phyloP scores from a whole-genome alignment of 768 basidiomycete species.

The Mycena albidolilacea region DNA sequence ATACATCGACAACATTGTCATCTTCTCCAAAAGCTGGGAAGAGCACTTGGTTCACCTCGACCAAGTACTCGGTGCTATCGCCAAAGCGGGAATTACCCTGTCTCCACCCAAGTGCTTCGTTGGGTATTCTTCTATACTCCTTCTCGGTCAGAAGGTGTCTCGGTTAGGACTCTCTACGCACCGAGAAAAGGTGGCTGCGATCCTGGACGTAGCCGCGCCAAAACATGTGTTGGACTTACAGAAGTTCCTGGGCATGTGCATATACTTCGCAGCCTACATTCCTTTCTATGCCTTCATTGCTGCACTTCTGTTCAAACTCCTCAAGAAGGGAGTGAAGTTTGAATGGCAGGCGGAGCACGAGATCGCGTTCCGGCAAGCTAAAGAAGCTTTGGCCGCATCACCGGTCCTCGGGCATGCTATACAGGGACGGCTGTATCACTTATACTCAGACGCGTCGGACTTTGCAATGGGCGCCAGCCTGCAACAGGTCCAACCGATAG shows the following conservation, averaged over 20 bases:
- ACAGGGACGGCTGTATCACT: no score
- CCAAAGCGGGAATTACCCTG: conserved; percentile 39
- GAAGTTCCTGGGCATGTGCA: conserved; percentile 46
- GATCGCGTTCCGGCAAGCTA: conserved; percentile 38
- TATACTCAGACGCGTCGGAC: neutral
- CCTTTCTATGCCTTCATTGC: conserved; percentile 46
- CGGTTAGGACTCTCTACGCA: neutral
- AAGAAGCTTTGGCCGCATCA: conserved; percentile 31
- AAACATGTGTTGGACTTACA: conserved; percentile 36
- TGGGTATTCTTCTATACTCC: no score
- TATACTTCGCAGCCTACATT: conserved; percentile 48
- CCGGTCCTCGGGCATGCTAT: conserved; percentile 42
- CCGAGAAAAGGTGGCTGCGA: conserved; percentile 43
- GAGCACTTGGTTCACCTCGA: conserved; percentile 42
- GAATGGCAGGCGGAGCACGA: conserved; percentile 45
- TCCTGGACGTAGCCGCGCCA: conserved; percentile 32
- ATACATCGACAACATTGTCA: conserved; percentile 40
- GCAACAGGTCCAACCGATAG: conserved; percentile 41
- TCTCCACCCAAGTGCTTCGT: no score
- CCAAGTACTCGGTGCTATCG: conserved; percentile 39
- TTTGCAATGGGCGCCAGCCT: conserved; percentile 21
- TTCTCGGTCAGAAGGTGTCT: no score
- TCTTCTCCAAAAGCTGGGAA: conserved; percentile 35
- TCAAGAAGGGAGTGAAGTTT: conserved; percentile 2
- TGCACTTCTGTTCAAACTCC: conserved; percentile 42